Evolutionary conservation across 2,329 filamentous ascomycete genomes (phyloP), one percentile per base, ranked within the genome.

Genomic region (Stagonosporopsis vannaccii): DNA sequence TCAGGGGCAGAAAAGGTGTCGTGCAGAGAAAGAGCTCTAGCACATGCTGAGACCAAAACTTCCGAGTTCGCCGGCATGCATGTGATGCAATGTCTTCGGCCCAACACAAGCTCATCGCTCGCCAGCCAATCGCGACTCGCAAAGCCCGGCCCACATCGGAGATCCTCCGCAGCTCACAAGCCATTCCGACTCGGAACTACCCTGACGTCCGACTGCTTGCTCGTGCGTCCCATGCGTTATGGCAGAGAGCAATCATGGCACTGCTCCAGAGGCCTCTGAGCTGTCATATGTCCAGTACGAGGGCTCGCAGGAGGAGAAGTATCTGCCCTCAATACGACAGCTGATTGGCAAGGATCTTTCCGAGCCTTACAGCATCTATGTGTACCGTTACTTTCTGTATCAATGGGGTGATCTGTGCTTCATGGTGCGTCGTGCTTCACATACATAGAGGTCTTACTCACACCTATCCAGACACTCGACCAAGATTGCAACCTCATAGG

Each of bases 341-440:
- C 80, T 99, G 72, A 99, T 99, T 70, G 95, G 93, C 40, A 96
- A 94, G 70, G 95, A 98, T 74, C 84, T 99, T 45, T 98, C 94
- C 66, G 95, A 99, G 77, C 95, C 95, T 1, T 99, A 99, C 77
- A 98, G 94, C 78, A 98, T 99, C 74, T 99, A 99, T 80, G 95
- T 99, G 56, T 99, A 98, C 77, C 88, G 95, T 28, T 99, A 99
- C 76, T 99, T 99, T 70, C 81, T 99, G 17, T 97, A 96, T 73
- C 92, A 98, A 84, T 99, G 95, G 95, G 90, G 91, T 5, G 90
- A 98, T 72, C 81, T 99, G n/a, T 99, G 95, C 78, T 98, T 92
- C 78, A 91, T 98, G 87, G 92, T 94, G 79, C 35, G 30, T 47
- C 17, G 2, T n/a, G 19, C 9, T 17, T 12, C 2, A n/a, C n/a